Base-by-base conservation (phyloP, 2,329 filamentous ascomycete species). In the Cordyceps fumosorosea region DNA sequence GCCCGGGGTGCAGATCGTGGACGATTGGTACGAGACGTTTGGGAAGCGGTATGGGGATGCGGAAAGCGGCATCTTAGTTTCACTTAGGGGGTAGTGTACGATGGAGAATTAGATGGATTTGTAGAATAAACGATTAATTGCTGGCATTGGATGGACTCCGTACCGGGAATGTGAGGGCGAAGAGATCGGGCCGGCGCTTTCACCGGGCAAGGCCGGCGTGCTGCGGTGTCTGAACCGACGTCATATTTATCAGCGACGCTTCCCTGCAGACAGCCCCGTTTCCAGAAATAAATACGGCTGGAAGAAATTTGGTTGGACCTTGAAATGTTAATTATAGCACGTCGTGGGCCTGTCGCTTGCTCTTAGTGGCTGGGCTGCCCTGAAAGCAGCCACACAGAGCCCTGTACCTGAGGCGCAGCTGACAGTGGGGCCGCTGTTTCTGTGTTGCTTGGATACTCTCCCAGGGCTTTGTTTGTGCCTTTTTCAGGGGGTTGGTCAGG, bases 11-110 rank as follows among this genome's bases (percentile, higher is more conserved):
- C 10, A 1, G 54, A 29, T 29, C 12, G 73, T 82, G 3, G 71
- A 75, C 1, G 73, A 69, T 29, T 83, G 81, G 80, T 77, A 77
- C 67, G 67, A 67, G 1, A 68, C 70, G 1, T 75, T 78, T 71
- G 77, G 76, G 0, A 63, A 64, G 1, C 32, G 40, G 8, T 70
- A 69, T n/a, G 18, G 47, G 2, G 56, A 53, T 14, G 56, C 56
- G 5, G 47, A 59, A 7, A n/a, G 12, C 20, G 7, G 34, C 45
- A 16, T 4, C 29, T 16, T 53, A 40, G 32, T 12, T 20, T 53
- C 10, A 3, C 14, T n/a, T n/a, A 3, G 2, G 4, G 16, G 5
- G 3, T n/a, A 6, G 12, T 44, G 42, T 18, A n/a, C 12, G 42
- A 44, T 18, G 16, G 16, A 44, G 18, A 5, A n/a, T 3, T 8